A percentile compares a stretch with the other conserved stretches of the same genome.
Evolutionary conservation across 2,329 filamentous ascomycete species (phyloP).

Genomic region (Fusarium tuaranense): DNA sequence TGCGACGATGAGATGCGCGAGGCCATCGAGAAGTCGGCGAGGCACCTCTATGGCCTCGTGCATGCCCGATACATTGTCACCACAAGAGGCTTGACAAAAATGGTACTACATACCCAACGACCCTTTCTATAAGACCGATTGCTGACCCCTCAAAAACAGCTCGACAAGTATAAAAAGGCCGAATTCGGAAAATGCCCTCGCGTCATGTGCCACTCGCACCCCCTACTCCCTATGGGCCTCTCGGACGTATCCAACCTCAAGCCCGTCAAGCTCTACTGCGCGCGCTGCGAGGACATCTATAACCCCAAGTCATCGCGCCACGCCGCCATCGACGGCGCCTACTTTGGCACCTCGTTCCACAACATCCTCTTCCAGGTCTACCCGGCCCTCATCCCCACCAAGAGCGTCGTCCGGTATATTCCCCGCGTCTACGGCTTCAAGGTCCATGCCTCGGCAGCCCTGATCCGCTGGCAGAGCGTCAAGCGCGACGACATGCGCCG

Average conservation of each 20-base stretch:
- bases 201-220: conserved; percentile 93
- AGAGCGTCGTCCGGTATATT: conserved; percentile 87
- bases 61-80: conserved; percentile 98
- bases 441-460: conserved; percentile 88
- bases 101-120: conserved; percentile 69
- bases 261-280: conserved; percentile 96
- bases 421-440: conserved; percentile 95
- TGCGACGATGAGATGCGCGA: conserved; percentile 99
- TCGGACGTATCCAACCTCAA: conserved; percentile 89
- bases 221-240: conserved; percentile 93
- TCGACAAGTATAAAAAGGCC: conserved; percentile 98
- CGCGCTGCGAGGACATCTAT: conserved; percentile 97
- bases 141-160: conserved; percentile 62
- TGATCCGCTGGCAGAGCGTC: conserved; percentile 90
- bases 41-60: conserved; percentile 94
- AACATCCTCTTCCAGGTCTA: conserved; percentile 99
- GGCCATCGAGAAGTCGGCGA: conserved; percentile 95
- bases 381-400: conserved; percentile 86
- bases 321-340: conserved; percentile 94
- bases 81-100: conserved; percentile 91
- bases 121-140: not conserved
- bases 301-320: conserved; percentile 98
- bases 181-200: conserved; percentile 99
- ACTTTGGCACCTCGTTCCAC: conserved; percentile 98
- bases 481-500: conserved; percentile 86